Conservation (phyloP, 2,329 filamentous ascomycete genomes). For the Akanthomyces uredinophilus region DNA sequence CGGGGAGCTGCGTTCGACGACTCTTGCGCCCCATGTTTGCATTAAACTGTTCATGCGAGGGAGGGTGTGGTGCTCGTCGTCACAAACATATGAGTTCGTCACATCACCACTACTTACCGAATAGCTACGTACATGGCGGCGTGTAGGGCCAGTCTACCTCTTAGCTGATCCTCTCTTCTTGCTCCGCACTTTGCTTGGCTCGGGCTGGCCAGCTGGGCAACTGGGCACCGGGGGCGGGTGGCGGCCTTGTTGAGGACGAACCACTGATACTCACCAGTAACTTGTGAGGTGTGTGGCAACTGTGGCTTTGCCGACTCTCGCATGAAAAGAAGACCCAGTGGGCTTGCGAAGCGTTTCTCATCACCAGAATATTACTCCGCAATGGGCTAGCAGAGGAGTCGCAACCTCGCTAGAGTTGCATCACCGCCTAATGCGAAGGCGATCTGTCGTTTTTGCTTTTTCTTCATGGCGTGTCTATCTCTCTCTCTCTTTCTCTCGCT, state of each 20-base stretch:
- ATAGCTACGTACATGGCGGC: background rate
- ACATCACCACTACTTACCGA: background rate
- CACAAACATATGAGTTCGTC: background rate
- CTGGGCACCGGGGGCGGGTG: too few relatives aligned
- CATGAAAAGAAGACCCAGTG: background rate
- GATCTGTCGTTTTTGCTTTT: conserved; percentile 7
- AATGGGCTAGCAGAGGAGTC: background rate
- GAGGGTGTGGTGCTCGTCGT: background rate
- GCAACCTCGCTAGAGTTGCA: background rate
- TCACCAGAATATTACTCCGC: background rate
- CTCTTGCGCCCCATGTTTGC: background rate
- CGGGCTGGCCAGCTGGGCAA: too few relatives aligned
- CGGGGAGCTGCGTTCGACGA: too few relatives aligned
- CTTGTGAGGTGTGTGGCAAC: too few relatives aligned
- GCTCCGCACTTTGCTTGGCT: too few relatives aligned
- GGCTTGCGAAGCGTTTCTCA: background rate
- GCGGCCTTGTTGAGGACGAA: too few relatives aligned
- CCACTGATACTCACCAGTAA: too few relatives aligned
- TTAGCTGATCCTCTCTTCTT: too few relatives aligned
- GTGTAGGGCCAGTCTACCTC: too few relatives aligned
- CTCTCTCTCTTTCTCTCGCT: too few relatives aligned
- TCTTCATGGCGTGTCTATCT: too few relatives aligned
- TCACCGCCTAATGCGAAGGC: background rate
- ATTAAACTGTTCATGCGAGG: background rate
- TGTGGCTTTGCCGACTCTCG: too few relatives aligned